Conservation (phyloP, 2,329 filamentous ascomycete genomes). For the Nemania sp. region DNA sequence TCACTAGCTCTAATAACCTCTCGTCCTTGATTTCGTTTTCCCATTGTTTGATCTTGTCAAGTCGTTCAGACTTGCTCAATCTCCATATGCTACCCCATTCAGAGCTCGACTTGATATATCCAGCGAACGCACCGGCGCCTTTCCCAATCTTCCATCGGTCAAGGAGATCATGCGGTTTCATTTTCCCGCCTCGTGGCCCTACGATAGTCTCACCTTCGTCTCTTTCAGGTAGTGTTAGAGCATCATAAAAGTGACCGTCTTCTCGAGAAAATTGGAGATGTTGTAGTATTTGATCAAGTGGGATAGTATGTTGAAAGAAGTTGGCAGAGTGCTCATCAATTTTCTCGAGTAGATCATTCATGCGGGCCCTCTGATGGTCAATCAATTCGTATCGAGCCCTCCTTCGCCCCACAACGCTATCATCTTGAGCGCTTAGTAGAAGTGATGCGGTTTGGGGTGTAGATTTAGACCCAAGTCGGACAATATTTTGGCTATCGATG, state of each 20-base stretch:
- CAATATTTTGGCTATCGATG: slow-evolving; percentile 62
- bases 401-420: background rate
- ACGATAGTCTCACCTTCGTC: slow-evolving; percentile 61
- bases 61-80: slow-evolving; percentile 56
- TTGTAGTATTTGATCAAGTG: slow-evolving; percentile 44
- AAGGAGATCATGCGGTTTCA: slow-evolving; percentile 64
- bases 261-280: slow-evolving; percentile 64
- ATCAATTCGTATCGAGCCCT: slow-evolving; percentile 43
- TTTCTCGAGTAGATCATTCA: slow-evolving; percentile 43
- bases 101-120: slow-evolving; percentile 43
- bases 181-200: slow-evolving; percentile 58
- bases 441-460: slow-evolving; percentile 62
- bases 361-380: slow-evolving; percentile 52
- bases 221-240: slow-evolving; percentile 63
- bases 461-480: slow-evolving; percentile 73
- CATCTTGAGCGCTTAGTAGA: slow-evolving; percentile 46
- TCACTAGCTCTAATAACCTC: slow-evolving; percentile 56
- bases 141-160: slow-evolving; percentile 63
- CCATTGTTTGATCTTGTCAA: slow-evolving; percentile 58
- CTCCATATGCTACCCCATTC: slow-evolving; percentile 62
- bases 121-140: slow-evolving; percentile 58
- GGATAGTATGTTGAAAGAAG: slow-evolving; percentile 31
- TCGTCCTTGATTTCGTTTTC: slow-evolving; percentile 61
- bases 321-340: slow-evolving; percentile 36
- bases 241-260: slow-evolving; percentile 65